Evolutionary conservation across 164 flowering plant genomes (phyloP).

Genomic region (Umbellularia californica): DNA sequence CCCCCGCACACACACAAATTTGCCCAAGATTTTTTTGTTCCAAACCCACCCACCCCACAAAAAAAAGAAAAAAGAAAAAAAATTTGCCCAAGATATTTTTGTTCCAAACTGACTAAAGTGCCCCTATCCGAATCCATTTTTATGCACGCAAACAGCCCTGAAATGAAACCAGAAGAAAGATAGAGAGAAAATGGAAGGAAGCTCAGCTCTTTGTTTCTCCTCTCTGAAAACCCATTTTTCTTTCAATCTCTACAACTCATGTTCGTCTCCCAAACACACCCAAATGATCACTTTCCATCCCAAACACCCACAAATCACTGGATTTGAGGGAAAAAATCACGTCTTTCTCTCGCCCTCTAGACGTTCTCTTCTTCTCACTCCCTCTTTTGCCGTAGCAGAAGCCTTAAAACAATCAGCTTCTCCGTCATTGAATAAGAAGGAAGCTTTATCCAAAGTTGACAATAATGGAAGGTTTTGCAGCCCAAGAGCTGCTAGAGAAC

Average conservation of each 20-base stretch:
- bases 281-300: conserved; percentile 9
- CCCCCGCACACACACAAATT: too few relatives aligned
- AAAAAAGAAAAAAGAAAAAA: too few relatives aligned
- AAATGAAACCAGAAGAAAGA: too few relatives aligned
- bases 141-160: too few relatives aligned
- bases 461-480: conserved; percentile 85
- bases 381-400: conserved; percentile 24
- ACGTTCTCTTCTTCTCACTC: conserved; percentile 19
- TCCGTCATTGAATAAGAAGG: conserved; percentile 17
- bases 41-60: too few relatives aligned
- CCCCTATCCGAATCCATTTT: too few relatives aligned
- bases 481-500: conserved; percentile 93
- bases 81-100: too few relatives aligned
- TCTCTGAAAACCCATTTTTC: conserved; percentile 18
- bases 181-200: conserved; percentile 25
- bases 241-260: not conserved
- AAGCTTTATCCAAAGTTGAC: conserved; percentile 55
- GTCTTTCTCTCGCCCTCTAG: conserved; percentile 7
- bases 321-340: conserved; percentile 1
- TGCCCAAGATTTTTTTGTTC: too few relatives aligned
- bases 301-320: not conserved
- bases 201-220: conserved; percentile 20
- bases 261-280: conserved; percentile 7
- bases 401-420: conserved; percentile 19
- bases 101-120: too few relatives aligned